Conservation (phyloP, 257 asterid genomes). For the Forsythia suspensa region DNA sequence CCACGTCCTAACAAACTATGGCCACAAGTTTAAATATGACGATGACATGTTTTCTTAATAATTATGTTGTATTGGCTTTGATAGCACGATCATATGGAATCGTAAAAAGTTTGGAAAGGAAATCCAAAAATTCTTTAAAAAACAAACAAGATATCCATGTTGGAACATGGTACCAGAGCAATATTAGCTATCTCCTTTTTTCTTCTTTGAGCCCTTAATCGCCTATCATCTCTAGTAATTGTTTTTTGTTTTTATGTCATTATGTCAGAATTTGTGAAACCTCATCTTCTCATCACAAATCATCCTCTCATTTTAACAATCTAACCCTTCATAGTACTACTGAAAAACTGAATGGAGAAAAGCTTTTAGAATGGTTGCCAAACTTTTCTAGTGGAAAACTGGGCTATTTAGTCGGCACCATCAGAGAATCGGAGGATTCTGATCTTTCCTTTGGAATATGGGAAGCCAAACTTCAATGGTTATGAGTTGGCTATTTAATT, state of each 20-base stretch:
- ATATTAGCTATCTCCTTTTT: too few species aligned
- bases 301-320: background rate
- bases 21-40: background rate
- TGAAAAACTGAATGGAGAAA: too few species aligned
- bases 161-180: background rate
- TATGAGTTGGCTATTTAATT: background rate
- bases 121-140: background rate
- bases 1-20: background rate
- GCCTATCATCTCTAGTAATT: background rate
- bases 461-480: background rate
- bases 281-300: background rate
- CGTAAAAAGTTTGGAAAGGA: background rate
- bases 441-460: background rate
- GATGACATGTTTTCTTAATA: background rate
- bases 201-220: background rate
- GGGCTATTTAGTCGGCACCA: background rate
- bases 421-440: background rate
- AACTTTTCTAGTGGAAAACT: background rate
- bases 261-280: background rate
- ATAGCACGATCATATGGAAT: background rate
- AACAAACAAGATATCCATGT: background rate
- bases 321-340: background rate
- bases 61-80: background rate
- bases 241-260: too few species aligned
- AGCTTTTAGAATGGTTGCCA: background rate